Conservation (phyloP, 495 filamentous ascomycete genomes). For the Podospora appendiculata region DNA sequence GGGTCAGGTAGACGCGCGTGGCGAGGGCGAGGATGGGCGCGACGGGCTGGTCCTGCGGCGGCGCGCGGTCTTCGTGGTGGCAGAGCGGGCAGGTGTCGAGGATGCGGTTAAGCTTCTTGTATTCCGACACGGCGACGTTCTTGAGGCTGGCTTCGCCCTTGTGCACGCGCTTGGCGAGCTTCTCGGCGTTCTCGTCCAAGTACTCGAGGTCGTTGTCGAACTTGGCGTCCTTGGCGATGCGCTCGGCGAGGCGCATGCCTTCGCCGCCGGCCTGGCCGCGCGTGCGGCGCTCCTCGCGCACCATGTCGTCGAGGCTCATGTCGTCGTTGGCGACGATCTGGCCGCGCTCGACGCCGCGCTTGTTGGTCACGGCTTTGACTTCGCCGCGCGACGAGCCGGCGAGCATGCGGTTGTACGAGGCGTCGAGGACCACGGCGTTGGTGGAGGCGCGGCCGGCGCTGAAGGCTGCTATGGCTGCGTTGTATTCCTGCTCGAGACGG, state of each 20-base stretch:
- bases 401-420: conserved; percentile 84
- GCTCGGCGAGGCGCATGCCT: conserved; percentile 73
- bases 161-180: conserved; percentile 82
- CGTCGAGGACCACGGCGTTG: conserved; percentile 70
- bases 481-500: conserved; percentile 80
- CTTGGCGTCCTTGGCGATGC: conserved; percentile 85
- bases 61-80: conserved; percentile 80
- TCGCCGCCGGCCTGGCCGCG: conserved; percentile 74
- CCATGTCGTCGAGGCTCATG: conserved; percentile 95
- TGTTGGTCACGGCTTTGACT: conserved; percentile 65
- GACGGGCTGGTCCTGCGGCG: conserved; percentile 52
- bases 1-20: conserved; percentile 78
- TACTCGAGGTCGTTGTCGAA: conserved; percentile 94
- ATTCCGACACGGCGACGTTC: conserved; percentile 79
- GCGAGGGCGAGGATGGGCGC: conserved; percentile 86
- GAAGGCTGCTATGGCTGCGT: conserved; percentile 57
- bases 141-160: conserved; percentile 84
- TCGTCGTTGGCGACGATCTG: conserved; percentile 84
- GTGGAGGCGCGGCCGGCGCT: conserved; percentile 39
- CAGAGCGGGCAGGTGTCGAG: conserved; percentile 87
- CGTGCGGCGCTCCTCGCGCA: conserved; percentile 81
- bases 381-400: conserved; percentile 69
- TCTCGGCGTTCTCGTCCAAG: conserved; percentile 91
- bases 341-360: conserved; percentile 71
- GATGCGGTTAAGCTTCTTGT: conserved; percentile 82